A percentile compares a stretch with the other conserved stretches of the same genome.
These are phyloP conservation scores for Cryptococcus depauperatus DNA, from an alignment of 1,284 basidiomycete species.

Conservation along the genomic window DNA sequence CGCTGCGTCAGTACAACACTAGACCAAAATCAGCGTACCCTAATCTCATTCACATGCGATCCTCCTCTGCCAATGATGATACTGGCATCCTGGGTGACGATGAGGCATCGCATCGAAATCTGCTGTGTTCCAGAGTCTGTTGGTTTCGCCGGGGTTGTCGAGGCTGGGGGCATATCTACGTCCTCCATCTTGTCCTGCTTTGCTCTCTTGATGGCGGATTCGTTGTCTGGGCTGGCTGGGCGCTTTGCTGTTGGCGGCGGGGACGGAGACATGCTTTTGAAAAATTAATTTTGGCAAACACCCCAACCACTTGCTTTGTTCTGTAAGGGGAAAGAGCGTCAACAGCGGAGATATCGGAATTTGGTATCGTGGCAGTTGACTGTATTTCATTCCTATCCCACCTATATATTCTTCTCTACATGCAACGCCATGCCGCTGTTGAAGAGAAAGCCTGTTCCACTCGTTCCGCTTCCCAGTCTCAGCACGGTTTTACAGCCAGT, in stretches of 20 bases:
- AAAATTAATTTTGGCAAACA: too few relatives aligned
- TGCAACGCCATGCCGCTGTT: conserved; percentile 67
- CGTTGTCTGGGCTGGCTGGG: conserved; percentile 5
- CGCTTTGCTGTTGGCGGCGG: conserved; percentile 5
- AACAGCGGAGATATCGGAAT: background rate
- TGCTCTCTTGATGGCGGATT: conserved; percentile 1
- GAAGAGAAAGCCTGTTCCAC: conserved; percentile 80
- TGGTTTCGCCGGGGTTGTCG: conserved; percentile 32
- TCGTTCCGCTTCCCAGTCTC: conserved; percentile 50
- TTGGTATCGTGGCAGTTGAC: background rate
- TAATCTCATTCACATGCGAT: conserved; percentile 95
- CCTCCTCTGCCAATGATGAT: conserved; percentile 98
- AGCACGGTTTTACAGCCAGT: conserved; percentile 53
- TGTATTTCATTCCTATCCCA: background rate
- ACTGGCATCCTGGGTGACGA: conserved; percentile 97
- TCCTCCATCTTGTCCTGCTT: conserved; percentile 34
- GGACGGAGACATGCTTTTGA: too few relatives aligned
- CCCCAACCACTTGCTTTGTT: conserved; percentile 6
- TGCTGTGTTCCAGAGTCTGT: conserved; percentile 39
- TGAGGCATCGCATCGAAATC: conserved; percentile 90
- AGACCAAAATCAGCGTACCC: conserved; percentile 42
- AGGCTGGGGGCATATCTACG: conserved; percentile 26
- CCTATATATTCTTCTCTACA: conserved; percentile 1
- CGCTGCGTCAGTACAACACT: background rate
- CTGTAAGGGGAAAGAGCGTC: background rate